A percentile compares a stretch with the other conserved stretches of the same genome.
These are phyloP conservation scores for Nitzschia sp. DNA, from an alignment of 108 stramenopile species.

Conservation along the genomic window DNA sequence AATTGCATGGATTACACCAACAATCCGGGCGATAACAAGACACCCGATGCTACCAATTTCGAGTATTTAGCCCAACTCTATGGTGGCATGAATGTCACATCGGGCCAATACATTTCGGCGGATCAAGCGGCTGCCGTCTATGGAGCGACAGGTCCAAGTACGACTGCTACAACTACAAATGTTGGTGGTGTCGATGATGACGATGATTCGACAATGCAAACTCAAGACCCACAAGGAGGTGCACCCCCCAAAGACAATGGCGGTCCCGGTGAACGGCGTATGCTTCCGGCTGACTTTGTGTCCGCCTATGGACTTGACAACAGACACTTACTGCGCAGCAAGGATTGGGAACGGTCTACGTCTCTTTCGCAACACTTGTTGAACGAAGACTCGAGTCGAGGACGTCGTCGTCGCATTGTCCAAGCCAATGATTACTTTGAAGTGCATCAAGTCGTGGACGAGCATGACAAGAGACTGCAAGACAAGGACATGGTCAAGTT, in stretches of 20 bases:
- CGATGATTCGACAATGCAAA: neutral
- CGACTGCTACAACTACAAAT: neutral
- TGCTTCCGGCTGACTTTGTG: neutral
- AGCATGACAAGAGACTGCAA: neutral
- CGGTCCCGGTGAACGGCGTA: neutral
- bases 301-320: neutral
- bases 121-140: too few relatives aligned
- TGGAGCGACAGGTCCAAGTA: neutral
- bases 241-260: neutral
- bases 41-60: constrained; percentile 70
- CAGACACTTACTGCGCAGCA: neutral
- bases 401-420: neutral
- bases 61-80: constrained; percentile 63
- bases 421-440: constrained; percentile 12
- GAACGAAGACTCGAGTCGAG: neutral
- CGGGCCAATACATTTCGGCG: neutral
- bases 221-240: neutral
- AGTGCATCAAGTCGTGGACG: neutral
- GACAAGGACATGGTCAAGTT: neutral
- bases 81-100: constrained; percentile 47
- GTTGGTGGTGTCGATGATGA: neutral
- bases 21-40: constrained; percentile 56
- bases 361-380: neutral
- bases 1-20: constrained; percentile 83
- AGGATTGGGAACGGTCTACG: neutral